Evolutionary conservation across 2,329 filamentous ascomycete species (phyloP).

Genomic region (Drechslerella coelobrocha): DNA sequence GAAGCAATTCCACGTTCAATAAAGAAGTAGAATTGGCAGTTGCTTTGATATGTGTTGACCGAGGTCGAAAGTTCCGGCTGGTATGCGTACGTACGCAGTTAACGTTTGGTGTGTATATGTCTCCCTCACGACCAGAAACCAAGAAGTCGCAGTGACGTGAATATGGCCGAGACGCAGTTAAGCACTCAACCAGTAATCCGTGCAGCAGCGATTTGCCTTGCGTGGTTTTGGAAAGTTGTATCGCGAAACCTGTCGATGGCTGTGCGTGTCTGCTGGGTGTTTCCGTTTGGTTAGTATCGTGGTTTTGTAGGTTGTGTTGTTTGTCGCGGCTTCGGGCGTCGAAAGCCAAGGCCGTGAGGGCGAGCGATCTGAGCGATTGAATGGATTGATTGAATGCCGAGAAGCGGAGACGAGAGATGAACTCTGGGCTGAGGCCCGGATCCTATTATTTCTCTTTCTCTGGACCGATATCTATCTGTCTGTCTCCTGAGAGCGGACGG

Average conservation of each 20-base stretch:
- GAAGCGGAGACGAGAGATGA: no score
- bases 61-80: not conserved
- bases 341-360: conserved; percentile 31
- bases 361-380: not conserved
- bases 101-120: not conserved
- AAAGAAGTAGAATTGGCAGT: conserved; percentile 38
- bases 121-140: conserved; percentile 48
- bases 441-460: no score
- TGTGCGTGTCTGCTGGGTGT: not conserved
- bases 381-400: no score
- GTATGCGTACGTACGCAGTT: not conserved
- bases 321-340: conserved; percentile 22
- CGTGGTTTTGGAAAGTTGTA: conserved; percentile 13
- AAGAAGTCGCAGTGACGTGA: conserved; percentile 45
- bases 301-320: conserved; percentile 36
- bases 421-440: no score
- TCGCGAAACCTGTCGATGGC: not conserved
- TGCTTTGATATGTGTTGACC: conserved; percentile 22
- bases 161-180: conserved; percentile 43
- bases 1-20: conserved; percentile 48
- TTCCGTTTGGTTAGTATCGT: conserved; percentile 10
- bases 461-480: no score
- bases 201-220: conserved; percentile 30
- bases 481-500: no score
- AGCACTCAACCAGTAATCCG: conserved; percentile 44